Evolutionary conservation across 2,329 filamentous ascomycete genomes (phyloP).

Genomic region (Didymella pinodella): DNA sequence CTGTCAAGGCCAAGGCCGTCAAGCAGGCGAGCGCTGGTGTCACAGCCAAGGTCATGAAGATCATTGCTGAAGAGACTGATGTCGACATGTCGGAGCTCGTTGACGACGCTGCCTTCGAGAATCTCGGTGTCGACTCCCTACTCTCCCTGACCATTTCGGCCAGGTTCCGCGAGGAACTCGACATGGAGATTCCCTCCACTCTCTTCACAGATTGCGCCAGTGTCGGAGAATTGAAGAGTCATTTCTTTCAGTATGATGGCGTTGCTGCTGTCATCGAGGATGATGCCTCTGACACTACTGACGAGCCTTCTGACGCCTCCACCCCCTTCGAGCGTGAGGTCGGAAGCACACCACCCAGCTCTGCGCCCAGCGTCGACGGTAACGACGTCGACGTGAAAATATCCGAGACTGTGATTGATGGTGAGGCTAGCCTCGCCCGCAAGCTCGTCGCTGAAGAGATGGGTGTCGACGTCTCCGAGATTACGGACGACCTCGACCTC

Average conservation of each 20-base stretch:
- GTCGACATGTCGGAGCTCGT: constrained; percentile 66
- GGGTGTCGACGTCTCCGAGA: constrained; percentile 68
- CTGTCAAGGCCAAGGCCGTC: constrained; percentile 57
- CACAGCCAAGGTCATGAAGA: constrained; percentile 66
- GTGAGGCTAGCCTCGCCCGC: constrained; percentile 56
- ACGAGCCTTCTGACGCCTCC: constrained; percentile 49
- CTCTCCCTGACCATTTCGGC: constrained; percentile 68
- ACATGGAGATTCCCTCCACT: constrained; percentile 65
- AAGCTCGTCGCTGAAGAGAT: constrained; percentile 64
- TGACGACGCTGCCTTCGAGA: constrained; percentile 67
- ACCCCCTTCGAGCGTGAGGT: constrained; percentile 55
- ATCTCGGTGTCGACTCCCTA: constrained; percentile 68
- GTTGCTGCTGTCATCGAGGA: constrained; percentile 48
- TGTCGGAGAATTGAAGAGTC: constrained; percentile 67
- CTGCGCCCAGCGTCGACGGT: constrained; percentile 56
- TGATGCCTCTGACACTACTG: constrained; percentile 52
- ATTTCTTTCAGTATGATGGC: constrained; percentile 60
- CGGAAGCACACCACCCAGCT: constrained; percentile 59
- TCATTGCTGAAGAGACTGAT: constrained; percentile 72
- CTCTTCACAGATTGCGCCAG: constrained; percentile 68
- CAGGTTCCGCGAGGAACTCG: constrained; percentile 68
- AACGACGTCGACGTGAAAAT: constrained; percentile 49
- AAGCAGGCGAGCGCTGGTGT: constrained; percentile 59
- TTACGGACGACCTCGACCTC: constrained; percentile 66
- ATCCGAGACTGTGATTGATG: constrained; percentile 42